phyloP scores from a whole-genome alignment of 1,284 basidiomycete genomes.

The Boletus hoseneyae region DNA sequence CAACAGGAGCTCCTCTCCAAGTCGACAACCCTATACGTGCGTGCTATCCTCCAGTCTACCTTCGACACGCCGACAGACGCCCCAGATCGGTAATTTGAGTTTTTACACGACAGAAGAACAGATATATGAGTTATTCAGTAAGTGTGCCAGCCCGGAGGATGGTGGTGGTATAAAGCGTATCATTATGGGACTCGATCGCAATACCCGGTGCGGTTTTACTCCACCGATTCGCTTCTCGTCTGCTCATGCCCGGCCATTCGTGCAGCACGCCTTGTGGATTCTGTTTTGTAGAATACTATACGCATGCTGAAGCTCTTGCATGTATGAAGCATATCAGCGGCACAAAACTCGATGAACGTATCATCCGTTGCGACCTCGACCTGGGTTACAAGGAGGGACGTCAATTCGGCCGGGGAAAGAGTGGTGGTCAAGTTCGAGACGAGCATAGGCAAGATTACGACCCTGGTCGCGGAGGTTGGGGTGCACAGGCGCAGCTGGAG shows the following conservation, averaged over 20 bases:
- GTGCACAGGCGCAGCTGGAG: constrained; percentile 85
- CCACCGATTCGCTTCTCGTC: constrained; percentile 1
- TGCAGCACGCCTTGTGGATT: constrained; percentile 96
- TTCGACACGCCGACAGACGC: constrained; percentile 4
- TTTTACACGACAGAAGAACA: constrained; percentile 99
- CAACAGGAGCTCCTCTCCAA: constrained; percentile 70
- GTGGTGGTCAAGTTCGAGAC: constrained; percentile 94
- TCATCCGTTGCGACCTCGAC: constrained; percentile 97
- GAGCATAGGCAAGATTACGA: constrained; percentile 98
- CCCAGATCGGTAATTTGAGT: constrained; percentile 91
- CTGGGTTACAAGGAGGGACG: constrained; percentile 97
- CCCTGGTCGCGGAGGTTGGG: constrained; percentile 95
- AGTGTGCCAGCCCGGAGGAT: constrained; percentile 85
- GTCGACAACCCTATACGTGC: constrained; percentile 76
- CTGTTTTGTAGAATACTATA: constrained; percentile 99
- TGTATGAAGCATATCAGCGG: constrained; percentile 94
- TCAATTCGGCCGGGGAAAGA: constrained; percentile 96
- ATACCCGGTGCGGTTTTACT: constrained; percentile 66
- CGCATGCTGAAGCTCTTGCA: constrained; percentile 90
- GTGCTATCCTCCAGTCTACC: constrained; percentile 24
- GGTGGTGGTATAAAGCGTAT: constrained; percentile 97
- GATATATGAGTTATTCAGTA: constrained; percentile 97
- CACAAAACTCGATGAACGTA: constrained; percentile 98
- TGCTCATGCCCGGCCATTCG: constrained; percentile 5
- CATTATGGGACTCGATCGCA: constrained; percentile 98